phyloP scores from a whole-genome alignment of 2,329 filamentous ascomycete species.

The Drechmeria coniospora region DNA sequence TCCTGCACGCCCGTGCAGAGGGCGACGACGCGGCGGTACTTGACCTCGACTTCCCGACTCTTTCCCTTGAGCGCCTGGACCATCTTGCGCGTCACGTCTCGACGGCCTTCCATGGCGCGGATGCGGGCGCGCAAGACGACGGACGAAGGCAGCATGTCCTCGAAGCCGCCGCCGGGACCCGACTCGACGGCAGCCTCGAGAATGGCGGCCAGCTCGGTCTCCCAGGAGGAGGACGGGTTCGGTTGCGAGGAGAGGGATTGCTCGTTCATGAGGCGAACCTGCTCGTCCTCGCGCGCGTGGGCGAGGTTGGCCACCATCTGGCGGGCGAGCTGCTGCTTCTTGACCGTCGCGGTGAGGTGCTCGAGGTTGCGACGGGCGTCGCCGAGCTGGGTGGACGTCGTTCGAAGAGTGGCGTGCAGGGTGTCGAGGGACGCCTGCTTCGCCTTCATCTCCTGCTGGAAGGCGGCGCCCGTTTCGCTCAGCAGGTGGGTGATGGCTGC shows the following conservation, averaged over 20 bases:
- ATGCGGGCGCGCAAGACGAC: slow-evolving; percentile 51
- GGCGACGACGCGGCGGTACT: slow-evolving; percentile 77
- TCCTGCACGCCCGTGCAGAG: slow-evolving; percentile 73
- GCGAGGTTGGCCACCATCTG: slow-evolving; percentile 67
- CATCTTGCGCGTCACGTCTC: slow-evolving; percentile 49
- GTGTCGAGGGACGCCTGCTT: slow-evolving; percentile 76
- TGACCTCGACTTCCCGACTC: slow-evolving; percentile 69
- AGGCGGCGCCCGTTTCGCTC: slow-evolving; percentile 60
- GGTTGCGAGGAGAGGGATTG: slow-evolving; percentile 23
- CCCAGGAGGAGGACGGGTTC: slow-evolving; percentile 34
- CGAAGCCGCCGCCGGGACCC: slow-evolving; percentile 19
- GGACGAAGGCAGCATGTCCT: slow-evolving; percentile 38
- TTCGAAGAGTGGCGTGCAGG: slow-evolving; percentile 66
- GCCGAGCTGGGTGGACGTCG: slow-evolving; percentile 62
- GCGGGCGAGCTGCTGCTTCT: slow-evolving; percentile 47
- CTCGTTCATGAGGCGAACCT: slow-evolving; percentile 30
- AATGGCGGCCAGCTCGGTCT: slow-evolving; percentile 35
- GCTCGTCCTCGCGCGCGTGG: slow-evolving; percentile 56
- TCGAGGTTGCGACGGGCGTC: slow-evolving; percentile 64
- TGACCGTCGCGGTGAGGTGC: slow-evolving; percentile 48
- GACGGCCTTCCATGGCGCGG: slow-evolving; percentile 54
- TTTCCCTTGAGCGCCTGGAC: slow-evolving; percentile 59
- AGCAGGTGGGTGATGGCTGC: slow-evolving; percentile 71
- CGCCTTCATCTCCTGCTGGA: slow-evolving; percentile 63
- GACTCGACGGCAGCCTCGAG: slow-evolving; percentile 27